phyloP scores from a whole-genome alignment of 164 flowering plant genomes.

The Umbilicus rupestris region DNA sequence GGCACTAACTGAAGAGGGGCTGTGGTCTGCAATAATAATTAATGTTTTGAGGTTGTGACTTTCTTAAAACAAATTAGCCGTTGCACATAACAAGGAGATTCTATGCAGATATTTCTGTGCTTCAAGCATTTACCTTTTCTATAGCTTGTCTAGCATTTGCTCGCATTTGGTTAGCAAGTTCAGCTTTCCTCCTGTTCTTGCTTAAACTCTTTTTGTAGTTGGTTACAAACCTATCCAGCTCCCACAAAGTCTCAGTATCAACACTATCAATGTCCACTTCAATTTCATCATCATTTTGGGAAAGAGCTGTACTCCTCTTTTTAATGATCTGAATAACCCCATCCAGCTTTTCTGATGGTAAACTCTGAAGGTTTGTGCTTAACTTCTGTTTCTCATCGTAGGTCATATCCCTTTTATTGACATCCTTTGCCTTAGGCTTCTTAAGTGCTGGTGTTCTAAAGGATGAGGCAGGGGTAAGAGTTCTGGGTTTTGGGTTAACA shows the following conservation, averaged over 20 bases:
- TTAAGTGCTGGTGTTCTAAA: slow-evolving; percentile 1
- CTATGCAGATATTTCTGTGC: neutral
- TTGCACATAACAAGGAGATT: neutral
- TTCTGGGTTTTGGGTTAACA: neutral
- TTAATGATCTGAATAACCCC: slow-evolving; percentile 68
- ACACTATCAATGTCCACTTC: slow-evolving; percentile 85
- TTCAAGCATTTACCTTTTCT: neutral
- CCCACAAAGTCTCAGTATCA: slow-evolving; percentile 86
- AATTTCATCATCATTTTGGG: slow-evolving; percentile 74
- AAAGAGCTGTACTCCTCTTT: slow-evolving; percentile 56
- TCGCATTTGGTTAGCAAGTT: slow-evolving; percentile 33
- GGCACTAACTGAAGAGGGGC: neutral
- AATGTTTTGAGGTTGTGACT: neutral
- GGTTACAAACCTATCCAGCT: slow-evolving; percentile 71
- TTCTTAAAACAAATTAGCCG: neutral
- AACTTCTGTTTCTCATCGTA: slow-evolving; percentile 80
- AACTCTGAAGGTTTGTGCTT: slow-evolving; percentile 47
- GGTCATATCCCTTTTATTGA: slow-evolving; percentile 72
- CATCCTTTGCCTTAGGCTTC: slow-evolving; percentile 47
- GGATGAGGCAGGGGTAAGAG: slow-evolving; percentile 2
- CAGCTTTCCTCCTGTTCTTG: slow-evolving; percentile 53
- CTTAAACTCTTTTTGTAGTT: slow-evolving; percentile 62
- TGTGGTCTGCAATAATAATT: neutral
- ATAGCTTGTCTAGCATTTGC: slow-evolving; percentile 12
- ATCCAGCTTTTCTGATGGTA: slow-evolving; percentile 85